Evolutionary conservation across 371 early-diverging fungal genomes (phyloP), one percentile per base, ranked within the genome.

Genomic region (Mucor lusitanicus): DNA sequence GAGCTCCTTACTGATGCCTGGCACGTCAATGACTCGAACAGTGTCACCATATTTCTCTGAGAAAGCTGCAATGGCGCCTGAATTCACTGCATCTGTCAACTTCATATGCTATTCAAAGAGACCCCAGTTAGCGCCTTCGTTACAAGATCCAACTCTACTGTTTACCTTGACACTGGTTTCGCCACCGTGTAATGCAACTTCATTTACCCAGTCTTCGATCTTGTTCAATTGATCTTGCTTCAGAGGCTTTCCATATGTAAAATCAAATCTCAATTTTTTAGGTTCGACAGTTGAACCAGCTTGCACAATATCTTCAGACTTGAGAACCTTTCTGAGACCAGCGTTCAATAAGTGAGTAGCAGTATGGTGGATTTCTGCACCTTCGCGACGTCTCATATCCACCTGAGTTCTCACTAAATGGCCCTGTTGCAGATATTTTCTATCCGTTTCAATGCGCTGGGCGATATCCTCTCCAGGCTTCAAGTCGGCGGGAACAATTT

Each of bases 301-400:
- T 79, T 93, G 93, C 50, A 87, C 83, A 19, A 92, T 88, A 12
- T 86, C 78, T 7, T 57, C n/a, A 6, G 80, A 72, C 8, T 87
- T 82, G 12, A 91, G 67, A 0, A 88, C 79, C 42, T 75, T 77
- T 62, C 88, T 81, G 56, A 93, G 74, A 1, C 90, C 92, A 15
- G 89, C 88, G 61, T 92, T 88, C 28, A 93, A 70, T 50, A 92
- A 39, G 76, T 93, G 94, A 0, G 94, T 93, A 3, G 92, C 94
- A 6, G 92, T 89, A 60, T 93, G 94, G 64, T 93, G 94, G 6
- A 89, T 79, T 6, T 90, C 90, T 0, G 81, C 77, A 0, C 90
- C 88, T n/a, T 75, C 69, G 13, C 94, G 86, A 59, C 83, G 77
- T 6, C 57, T 67, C 19, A 73, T 59, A 62, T 91, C 89, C 1